Evolutionary conservation across 495 filamentous ascomycete genomes (phyloP), one percentile per base, ranked within the genome.

Genomic region (Penicillium longicatenatum): DNA sequence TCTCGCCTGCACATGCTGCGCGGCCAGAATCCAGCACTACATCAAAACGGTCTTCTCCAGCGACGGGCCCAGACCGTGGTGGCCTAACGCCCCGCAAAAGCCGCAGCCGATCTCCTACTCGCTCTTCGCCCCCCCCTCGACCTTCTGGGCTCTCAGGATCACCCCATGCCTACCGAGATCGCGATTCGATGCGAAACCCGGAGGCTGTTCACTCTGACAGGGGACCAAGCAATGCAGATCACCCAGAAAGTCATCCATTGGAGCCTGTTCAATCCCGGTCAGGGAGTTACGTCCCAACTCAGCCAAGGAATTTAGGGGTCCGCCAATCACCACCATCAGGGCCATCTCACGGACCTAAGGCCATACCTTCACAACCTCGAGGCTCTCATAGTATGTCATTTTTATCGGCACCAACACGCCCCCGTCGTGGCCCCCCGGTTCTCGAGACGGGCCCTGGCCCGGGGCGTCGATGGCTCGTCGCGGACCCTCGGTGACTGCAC

Each of bases 341-440:
- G 5, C 79, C 80, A 6, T 75, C 80, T 11, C 68, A 76, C 52
- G 73, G 75, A 21, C 68, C 78, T 10, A 78, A 77, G 33, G 68
- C 74, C 2, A 68, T 77, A 58, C 74, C 78, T 14, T 67, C 76
- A 7, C 82, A 79, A 33, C 78, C 71, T 62, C 82, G 83, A 10
- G 72, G 71, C 14, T 64, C 70, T 52, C 57, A 60, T 4, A 84
- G 74, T 59, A 67, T 78, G 26, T 79, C 83, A 31, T 58, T 84
- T 20, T 68, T 86, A 2, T 79, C 82, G 35, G 84, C 84, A 12
- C 85, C 85, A n/a, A 85, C 83, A 16, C 82, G 81, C 11, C 84
- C 84, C 33, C 81, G 82, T 37, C 80, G 82, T 30, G 79, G 75
- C 49, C 58, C 50, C 57, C 71, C 31, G 67, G 64, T 50, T 67